These are phyloP conservation scores for Boletus subcaerulescens DNA, from an alignment of 768 basidiomycete species.

Conservation along the genomic window DNA sequence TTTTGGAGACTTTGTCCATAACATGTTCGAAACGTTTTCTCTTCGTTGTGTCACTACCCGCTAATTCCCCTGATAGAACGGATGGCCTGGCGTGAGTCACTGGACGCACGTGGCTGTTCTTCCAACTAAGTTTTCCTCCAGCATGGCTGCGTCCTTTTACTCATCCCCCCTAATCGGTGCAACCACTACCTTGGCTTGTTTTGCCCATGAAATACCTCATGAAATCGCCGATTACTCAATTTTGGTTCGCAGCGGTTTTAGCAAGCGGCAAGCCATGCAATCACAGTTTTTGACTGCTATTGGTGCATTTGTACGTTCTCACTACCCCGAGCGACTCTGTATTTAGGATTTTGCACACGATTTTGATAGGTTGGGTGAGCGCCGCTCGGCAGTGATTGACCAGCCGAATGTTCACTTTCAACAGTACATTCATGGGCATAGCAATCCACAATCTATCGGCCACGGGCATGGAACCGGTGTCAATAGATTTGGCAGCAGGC, in stretches of 20 bases:
- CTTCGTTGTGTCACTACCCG: slow-evolving; percentile 12
- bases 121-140: slow-evolving; percentile 27
- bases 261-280: slow-evolving; percentile 89
- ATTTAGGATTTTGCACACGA: slow-evolving; percentile 19
- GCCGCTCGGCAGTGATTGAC: background rate
- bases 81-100: slow-evolving; percentile 81
- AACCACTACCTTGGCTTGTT: slow-evolving; percentile 92
- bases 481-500: slow-evolving; percentile 68
- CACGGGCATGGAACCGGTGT: slow-evolving; percentile 38
- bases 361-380: slow-evolving; percentile 37
- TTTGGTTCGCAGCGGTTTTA: slow-evolving; percentile 84
- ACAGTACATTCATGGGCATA: slow-evolving; percentile 84
- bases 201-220: slow-evolving; percentile 93
- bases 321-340: slow-evolving; percentile 3
- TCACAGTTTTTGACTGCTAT: slow-evolving; percentile 90
- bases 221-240: slow-evolving; percentile 99
- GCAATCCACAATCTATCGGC: slow-evolving; percentile 74
- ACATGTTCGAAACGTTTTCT: slow-evolving; percentile 55
- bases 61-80: slow-evolving; percentile 49
- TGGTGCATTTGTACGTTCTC: slow-evolving; percentile 73
- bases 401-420: slow-evolving; percentile 2
- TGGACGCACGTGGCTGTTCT: slow-evolving; percentile 1
- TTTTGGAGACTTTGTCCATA: slow-evolving; percentile 92
- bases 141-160: slow-evolving; percentile 96
- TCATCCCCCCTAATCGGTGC: slow-evolving; percentile 92